A percentile compares a stretch with the other conserved stretches of the same genome.
These are phyloP conservation scores for Saccharomycopsis sp. DNA, from an alignment of 805 yeast genomes.

Conservation along the genomic window DNA sequence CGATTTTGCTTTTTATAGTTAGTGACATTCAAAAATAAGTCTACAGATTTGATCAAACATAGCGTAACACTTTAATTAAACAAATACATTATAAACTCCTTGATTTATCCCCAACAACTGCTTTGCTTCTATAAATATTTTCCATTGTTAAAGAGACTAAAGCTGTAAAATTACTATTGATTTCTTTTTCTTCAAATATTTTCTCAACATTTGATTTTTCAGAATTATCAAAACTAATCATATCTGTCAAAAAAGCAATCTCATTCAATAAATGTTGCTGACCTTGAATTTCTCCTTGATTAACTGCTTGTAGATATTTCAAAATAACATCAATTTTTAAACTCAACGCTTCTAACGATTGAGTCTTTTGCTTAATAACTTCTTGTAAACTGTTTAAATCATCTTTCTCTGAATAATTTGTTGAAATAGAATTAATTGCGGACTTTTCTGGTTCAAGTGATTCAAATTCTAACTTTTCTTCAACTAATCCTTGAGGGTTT, in stretches of 20 bases:
- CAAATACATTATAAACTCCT: no score
- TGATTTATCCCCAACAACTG: no score
- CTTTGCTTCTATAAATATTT: no score
- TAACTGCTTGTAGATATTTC: background rate
- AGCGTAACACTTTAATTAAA: no score
- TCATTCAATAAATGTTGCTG: background rate
- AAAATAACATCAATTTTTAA: slow-evolving; percentile 3
- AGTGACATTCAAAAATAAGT: no score
- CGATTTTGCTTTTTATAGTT: no score
- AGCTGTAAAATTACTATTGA: no score
- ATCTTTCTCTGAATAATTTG: background rate
- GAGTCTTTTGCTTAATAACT: background rate
- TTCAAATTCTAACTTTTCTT: slow-evolving; percentile 2
- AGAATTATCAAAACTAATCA: background rate
- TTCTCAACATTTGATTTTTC: background rate
- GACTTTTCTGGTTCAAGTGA: slow-evolving; percentile 6
- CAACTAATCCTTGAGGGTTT: background rate
- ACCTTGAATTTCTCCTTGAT: background rate
- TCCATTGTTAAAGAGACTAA: no score
- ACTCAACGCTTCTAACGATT: background rate
- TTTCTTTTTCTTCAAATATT: slow-evolving; percentile 1
- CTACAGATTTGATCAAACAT: no score
- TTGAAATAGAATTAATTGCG: slow-evolving; percentile 3
- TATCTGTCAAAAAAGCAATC: slow-evolving; percentile 1
- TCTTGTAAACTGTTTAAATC: background rate